Evolutionary conservation across 805 yeast species (phyloP), one percentile per base, ranked within the genome.

Genomic region (Wickerhamiella galacta): DNA sequence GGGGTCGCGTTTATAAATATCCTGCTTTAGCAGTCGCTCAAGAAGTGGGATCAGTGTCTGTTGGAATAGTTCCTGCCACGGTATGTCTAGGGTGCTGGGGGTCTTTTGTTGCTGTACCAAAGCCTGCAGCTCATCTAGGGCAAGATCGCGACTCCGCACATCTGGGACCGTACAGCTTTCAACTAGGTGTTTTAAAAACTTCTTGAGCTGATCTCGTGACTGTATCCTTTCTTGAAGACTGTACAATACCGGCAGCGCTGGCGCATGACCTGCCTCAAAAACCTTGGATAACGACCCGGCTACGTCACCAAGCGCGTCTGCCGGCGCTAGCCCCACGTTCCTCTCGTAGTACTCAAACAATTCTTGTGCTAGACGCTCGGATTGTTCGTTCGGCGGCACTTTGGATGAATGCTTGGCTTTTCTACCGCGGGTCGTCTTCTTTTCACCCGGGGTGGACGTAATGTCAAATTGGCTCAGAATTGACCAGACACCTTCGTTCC

Each of bases 41-140:
- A 81, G 57, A 31, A 81, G 60, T 10, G 95, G 83, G 48, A 82
- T 66, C 23, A 87, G 60, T 1, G 85, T 87, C 25, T 66, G 66
- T 28, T 77, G 83, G 39, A 83, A 74, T 3, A 80, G 46, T 3
- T 35, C 36, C n/a, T 47, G 44, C 60, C 60, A 54, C 8, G 47
- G 44, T 14, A 51, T 36, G 18, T 10, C 16, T 21, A 18, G 28
- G 15, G 11, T 16, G 3, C 9, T 8, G 23, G 31, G 40, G 3
- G 18, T 18, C 15, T 37, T 43, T 20, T 33, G 31, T 8, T 40
- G 24, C 11, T 31, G 53, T 8, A 74, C 46, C 4, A 66, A 56
- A 4, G 60, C 55, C 38, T 77, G 78, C 32, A 85, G 61, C 4
- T 28, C 25, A 5, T 43, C 39, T 7, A 46, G 36, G 11, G 46